Evolutionary conservation across 2,329 filamentous ascomycete genomes (phyloP), one percentile per base, ranked within the genome.

Genomic region (Neocatenulostroma microsporum): DNA sequence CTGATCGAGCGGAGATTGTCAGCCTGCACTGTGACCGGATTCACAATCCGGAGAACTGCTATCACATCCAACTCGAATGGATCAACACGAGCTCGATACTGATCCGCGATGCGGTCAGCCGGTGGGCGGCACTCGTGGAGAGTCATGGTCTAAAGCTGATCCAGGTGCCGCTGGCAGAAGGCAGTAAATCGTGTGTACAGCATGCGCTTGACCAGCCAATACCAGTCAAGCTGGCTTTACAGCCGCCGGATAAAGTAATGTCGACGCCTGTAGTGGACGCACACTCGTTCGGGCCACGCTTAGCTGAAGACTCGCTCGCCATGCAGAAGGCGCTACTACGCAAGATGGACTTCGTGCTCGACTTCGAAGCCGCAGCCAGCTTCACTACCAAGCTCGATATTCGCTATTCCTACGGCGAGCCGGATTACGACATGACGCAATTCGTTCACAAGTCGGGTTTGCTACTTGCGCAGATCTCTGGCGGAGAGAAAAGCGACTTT

Each of bases 31-130:
- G 95, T 58, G 91, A 98, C 57, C 82, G 91, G 11, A 73, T 98
- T 12, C 89, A 98, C 59, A 96, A 96, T 56, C 93, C 91, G 0
- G 91, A 96, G 57, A 95, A 93, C 57, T 98, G 91, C 64, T 98
- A 94, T 60, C 91, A 98, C 57, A 85, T 98, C 44, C 82, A 91
- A 21, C 80, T 98, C 19, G 89, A 94, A 57, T 98, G 93, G 93
- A 85, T 96, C 76, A 94, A 88, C 53, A 85, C 89, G 2, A 98
- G 91, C 2, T 81, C 89, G 0, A 96, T 95, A 62, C 70, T 98
- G 4, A 87, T 98, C 39, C 88, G 95, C 56, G 91, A 98, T 56
- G 78, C 84, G 0, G 74, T 98, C 26, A 80, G 84, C 47, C 76
- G 73, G 5, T 98, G 91, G 91, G 84, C 85, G 11, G 77, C 81